Conservation (phyloP, 2,329 filamentous ascomycete species). For the Macroventuria anomochaeta region DNA sequence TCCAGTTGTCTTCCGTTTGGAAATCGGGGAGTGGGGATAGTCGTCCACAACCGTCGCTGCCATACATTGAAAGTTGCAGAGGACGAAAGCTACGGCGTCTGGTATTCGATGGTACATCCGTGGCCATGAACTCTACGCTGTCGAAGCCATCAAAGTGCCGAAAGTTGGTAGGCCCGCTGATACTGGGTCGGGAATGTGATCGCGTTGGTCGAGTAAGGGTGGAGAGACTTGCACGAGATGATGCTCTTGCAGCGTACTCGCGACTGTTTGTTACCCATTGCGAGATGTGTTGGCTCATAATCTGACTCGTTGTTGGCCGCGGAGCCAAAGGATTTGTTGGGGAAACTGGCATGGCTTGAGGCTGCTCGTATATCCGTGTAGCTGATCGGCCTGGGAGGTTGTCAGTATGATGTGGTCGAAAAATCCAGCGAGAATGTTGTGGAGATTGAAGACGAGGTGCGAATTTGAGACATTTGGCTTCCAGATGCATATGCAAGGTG, state of each 20-base stretch:
- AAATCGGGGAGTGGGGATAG: conserved; percentile 52
- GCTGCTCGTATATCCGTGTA: conserved; percentile 40
- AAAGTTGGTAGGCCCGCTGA: conserved; percentile 47
- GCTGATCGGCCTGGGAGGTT: conserved; percentile 1
- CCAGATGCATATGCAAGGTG: conserved; percentile 11
- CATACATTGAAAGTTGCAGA: conserved; percentile 50
- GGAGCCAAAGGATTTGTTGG: conserved; percentile 20
- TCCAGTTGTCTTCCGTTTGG: conserved; percentile 36
- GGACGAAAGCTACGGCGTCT: conserved; percentile 47
- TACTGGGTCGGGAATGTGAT: conserved; percentile 45
- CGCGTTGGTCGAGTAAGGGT: conserved; percentile 41
- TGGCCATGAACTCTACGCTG: conserved; percentile 42
- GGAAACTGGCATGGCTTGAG: conserved; percentile 37
- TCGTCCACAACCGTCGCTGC: conserved; percentile 36
- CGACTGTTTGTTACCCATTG: conserved; percentile 46
- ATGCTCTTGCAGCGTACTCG: conserved; percentile 46
- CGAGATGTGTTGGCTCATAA: conserved; percentile 44
- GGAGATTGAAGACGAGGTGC: not conserved
- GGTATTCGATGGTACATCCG: conserved; percentile 40
- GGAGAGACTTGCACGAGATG: conserved; percentile 42
- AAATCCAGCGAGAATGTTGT: not conserved
- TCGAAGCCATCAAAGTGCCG: conserved; percentile 43
- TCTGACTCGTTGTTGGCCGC: conserved; percentile 46
- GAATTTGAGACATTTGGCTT: not conserved
- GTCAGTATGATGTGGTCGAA: not conserved